A percentile compares a stretch with the other conserved stretches of the same genome.
Conservation (phyloP, 176 grass and related monocot genomes). For the Eleusine coracana region DNA sequence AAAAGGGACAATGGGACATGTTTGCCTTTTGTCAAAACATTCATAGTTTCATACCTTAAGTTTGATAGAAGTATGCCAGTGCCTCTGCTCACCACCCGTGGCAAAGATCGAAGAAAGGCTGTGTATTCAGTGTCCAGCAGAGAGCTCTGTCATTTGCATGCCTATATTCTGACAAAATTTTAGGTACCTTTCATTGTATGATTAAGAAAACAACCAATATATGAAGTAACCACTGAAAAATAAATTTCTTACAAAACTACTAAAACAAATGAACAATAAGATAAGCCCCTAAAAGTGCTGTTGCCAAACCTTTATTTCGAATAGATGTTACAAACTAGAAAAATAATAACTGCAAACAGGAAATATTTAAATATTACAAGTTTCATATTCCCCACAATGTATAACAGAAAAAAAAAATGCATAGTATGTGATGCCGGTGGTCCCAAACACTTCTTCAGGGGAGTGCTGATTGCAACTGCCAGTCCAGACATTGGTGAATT, state of each 20-base stretch:
- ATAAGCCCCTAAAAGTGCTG: not conserved
- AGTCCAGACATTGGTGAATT: not conserved
- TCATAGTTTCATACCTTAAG: not conserved
- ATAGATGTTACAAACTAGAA: not conserved
- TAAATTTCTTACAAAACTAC: not conserved
- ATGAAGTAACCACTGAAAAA: not conserved
- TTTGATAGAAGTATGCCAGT: not conserved
- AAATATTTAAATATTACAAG: slow-evolving; percentile 34
- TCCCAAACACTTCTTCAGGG: not conserved
- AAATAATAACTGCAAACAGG: not conserved
- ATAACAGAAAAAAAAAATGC: not conserved
- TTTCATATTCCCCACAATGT: slow-evolving; percentile 11
- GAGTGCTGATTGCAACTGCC: not conserved
- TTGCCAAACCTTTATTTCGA: not conserved
- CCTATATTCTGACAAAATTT: not conserved
- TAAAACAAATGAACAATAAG: not conserved
- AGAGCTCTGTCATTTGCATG: too few relatives aligned
- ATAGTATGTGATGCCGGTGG: not conserved
- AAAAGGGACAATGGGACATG: not conserved
- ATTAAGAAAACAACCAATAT: not conserved
- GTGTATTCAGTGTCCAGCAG: too few relatives aligned
- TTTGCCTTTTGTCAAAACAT: not conserved
- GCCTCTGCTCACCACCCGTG: not conserved
- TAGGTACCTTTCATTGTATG: not conserved
- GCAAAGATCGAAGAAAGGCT: too few relatives aligned